These are phyloP conservation scores for Lomentospora prolificans DNA, from an alignment of 2,329 filamentous ascomycete species.

Conservation along the genomic window DNA sequence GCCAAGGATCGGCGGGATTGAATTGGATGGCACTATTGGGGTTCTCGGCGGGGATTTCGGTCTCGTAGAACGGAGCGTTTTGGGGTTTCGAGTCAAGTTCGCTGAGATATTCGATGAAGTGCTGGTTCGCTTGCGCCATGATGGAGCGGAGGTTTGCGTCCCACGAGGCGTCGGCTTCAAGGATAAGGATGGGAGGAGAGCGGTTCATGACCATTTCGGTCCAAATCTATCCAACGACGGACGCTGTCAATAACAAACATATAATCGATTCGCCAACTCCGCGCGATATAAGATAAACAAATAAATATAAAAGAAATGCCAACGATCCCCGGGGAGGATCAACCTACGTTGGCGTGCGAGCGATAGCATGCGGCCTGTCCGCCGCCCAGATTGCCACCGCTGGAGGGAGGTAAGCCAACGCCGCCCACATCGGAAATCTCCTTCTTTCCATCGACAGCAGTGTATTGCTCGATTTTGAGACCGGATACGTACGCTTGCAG, in stretches of 20 bases:
- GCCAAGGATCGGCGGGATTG: constrained; percentile 14
- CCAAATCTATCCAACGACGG: constrained; percentile 16
- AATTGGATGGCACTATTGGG: neutral
- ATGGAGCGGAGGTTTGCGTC: constrained; percentile 17
- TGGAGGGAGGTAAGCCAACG: constrained; percentile 17
- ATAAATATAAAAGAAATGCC: neutral
- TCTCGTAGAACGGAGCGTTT: constrained; percentile 7
- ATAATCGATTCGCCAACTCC: neutral
- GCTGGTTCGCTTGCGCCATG: constrained; percentile 15
- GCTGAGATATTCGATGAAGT: constrained; percentile 14
- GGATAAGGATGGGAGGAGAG: constrained; percentile 15
- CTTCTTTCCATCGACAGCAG: constrained; percentile 13
- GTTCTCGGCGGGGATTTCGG: neutral
- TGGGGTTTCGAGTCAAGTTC: constrained; percentile 12
- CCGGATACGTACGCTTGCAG: constrained; percentile 20
- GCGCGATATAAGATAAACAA: neutral
- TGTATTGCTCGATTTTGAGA: constrained; percentile 14
- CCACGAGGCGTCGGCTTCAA: constrained; percentile 21
- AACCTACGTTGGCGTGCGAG: constrained; percentile 19
- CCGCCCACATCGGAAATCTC: constrained; percentile 12
- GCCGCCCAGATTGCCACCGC: constrained; percentile 11
- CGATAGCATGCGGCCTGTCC: constrained; percentile 18
- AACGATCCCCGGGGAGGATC: neutral
- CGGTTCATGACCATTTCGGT: constrained; percentile 15
- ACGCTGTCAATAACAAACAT: neutral